Evolutionary conservation across 2,329 filamentous ascomycete species (phyloP).

Genomic region (Trichoderma sp.): DNA sequence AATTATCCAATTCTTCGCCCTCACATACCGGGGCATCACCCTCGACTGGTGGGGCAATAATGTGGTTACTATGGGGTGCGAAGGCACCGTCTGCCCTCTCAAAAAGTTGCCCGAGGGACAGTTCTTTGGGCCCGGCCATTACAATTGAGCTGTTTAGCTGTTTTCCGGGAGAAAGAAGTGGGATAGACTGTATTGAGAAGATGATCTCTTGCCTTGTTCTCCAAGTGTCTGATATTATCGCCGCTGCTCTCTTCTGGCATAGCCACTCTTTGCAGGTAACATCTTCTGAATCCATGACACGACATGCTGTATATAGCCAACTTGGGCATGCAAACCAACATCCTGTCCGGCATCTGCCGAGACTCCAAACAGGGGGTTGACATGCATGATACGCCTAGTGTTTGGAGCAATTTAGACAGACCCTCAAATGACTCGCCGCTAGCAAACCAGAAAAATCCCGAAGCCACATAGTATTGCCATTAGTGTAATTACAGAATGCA

Average conservation of each 20-base stretch:
- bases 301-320: too few relatives aligned
- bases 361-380: background rate
- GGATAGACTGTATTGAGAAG: background rate
- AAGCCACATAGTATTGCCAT: background rate
- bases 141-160: background rate
- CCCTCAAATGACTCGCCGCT: slow-evolving; percentile 2
- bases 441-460: background rate
- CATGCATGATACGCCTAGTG: slow-evolving; percentile 9
- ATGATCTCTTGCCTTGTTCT: too few relatives aligned
- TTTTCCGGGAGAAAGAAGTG: too few relatives aligned
- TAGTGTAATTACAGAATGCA: background rate
- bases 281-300: too few relatives aligned
- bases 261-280: too few relatives aligned
- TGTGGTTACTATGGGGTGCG: slow-evolving; percentile 25
- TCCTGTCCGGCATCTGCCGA: background rate
- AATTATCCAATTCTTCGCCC: slow-evolving; percentile 43
- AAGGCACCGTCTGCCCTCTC: slow-evolving; percentile 21
- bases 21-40: slow-evolving; percentile 30
- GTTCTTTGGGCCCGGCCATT: slow-evolving; percentile 28
- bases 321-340: background rate
- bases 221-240: too few relatives aligned
- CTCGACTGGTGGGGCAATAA: slow-evolving; percentile 46
- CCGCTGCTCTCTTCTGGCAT: too few relatives aligned
- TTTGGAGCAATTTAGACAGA: background rate
- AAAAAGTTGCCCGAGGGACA: slow-evolving; percentile 26